These are phyloP conservation scores for Mycosphaerella sp. DNA, from an alignment of 2,329 filamentous ascomycete species.

Conservation along the genomic window DNA sequence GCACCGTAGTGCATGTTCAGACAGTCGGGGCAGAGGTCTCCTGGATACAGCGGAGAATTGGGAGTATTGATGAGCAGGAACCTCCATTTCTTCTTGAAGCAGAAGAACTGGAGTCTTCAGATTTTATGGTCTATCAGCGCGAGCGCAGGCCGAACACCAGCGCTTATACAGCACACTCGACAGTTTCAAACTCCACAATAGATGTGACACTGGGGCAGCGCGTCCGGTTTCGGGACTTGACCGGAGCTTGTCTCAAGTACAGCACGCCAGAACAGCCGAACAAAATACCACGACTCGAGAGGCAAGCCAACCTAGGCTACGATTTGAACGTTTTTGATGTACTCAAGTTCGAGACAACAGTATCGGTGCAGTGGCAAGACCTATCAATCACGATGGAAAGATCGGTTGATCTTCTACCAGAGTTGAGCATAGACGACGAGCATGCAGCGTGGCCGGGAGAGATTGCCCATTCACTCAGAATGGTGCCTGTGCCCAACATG, in stretches of 20 bases:
- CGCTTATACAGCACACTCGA: constrained; percentile 1
- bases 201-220: constrained; percentile 29
- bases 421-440: constrained; percentile 49
- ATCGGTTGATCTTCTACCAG: constrained; percentile 45
- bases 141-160: constrained; percentile 19
- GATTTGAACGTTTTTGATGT: constrained; percentile 55
- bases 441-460: constrained; percentile 54
- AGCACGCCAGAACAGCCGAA: constrained; percentile 37
- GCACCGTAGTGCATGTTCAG: constrained; percentile 49
- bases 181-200: constrained; percentile 33
- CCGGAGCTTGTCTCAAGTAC: constrained; percentile 49
- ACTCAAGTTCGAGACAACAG: constrained; percentile 44
- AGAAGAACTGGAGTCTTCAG: constrained; percentile 39
- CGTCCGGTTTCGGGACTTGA: constrained; percentile 52
- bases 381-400: constrained; percentile 44
- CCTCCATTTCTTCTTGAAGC: constrained; percentile 28
- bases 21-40: constrained; percentile 43
- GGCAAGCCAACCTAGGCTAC: constrained; percentile 48
- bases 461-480: constrained; percentile 33
- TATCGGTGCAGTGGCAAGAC: constrained; percentile 56
- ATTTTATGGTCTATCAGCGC: constrained; percentile 42
- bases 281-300: constrained; percentile 41
- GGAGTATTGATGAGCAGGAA: constrained; percentile 20
- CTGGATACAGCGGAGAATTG: constrained; percentile 46
- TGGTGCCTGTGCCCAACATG: constrained; percentile 18